Evolutionary conservation across 495 filamentous ascomycete genomes (phyloP).

Genomic region (Apiosordaria backusii): DNA sequence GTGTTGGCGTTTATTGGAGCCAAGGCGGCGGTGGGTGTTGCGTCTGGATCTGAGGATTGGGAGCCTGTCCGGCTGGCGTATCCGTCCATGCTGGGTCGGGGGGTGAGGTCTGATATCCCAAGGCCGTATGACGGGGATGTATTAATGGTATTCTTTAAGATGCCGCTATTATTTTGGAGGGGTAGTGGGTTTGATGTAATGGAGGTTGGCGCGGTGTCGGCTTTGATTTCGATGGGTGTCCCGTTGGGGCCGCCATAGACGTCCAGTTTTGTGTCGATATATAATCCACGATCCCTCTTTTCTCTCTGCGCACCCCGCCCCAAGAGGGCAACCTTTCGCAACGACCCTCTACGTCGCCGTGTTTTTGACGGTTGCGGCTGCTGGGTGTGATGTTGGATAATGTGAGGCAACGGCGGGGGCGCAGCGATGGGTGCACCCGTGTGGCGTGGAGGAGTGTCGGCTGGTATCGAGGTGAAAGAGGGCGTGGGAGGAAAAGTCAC

Average conservation of each 20-base stretch:
- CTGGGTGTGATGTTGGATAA: conserved; percentile 46
- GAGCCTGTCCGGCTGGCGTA: conserved; percentile 27
- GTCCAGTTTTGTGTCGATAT: conserved; percentile 40
- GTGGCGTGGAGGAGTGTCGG: conserved; percentile 14
- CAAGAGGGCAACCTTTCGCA: conserved; percentile 75
- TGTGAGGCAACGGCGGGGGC: conserved; percentile 39
- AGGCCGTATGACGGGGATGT: conserved; percentile 34
- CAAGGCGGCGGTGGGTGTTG: conserved; percentile 29
- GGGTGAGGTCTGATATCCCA: conserved; percentile 47
- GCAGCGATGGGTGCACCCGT: conserved; percentile 35
- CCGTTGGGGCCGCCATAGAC: conserved; percentile 3
- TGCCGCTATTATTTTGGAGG: neutral
- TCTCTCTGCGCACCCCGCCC: conserved; percentile 63
- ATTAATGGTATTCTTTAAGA: neutral
- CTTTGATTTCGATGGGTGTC: neutral
- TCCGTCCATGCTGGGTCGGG: conserved; percentile 46
- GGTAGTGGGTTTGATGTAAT: conserved; percentile 8
- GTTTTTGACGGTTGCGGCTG: conserved; percentile 55
- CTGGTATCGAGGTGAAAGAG: conserved; percentile 28
- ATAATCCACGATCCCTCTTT: conserved; percentile 48
- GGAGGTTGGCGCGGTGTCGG: conserved; percentile 19
- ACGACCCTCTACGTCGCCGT: conserved; percentile 70
- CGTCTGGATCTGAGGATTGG: conserved; percentile 20
- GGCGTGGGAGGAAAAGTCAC: conserved; percentile 24
- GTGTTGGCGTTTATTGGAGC: conserved; percentile 22